Evolutionary conservation across 2,329 filamentous ascomycete genomes (phyloP).

Genomic region (Pseudogymnoascus sp.): DNA sequence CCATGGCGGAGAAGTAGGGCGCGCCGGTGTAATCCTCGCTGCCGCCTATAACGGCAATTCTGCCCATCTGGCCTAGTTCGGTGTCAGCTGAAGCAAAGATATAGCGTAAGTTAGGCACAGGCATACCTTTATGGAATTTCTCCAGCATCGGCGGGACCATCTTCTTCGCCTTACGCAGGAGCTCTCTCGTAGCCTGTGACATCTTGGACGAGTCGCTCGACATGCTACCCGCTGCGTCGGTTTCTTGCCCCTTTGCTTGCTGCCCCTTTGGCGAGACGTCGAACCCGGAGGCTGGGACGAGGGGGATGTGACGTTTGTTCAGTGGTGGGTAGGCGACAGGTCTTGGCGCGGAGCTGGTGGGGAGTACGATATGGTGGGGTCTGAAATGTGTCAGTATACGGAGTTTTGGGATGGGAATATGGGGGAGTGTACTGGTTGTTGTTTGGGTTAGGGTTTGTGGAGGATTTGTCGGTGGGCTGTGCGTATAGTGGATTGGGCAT

Average conservation of each 20-base stretch:
- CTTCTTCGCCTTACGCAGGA: constrained; percentile 74
- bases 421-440: background rate
- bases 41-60: constrained; percentile 88
- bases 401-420: background rate
- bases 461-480: background rate
- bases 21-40: constrained; percentile 95
- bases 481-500: constrained; percentile 6
- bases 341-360: background rate
- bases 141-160: constrained; percentile 93
- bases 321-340: background rate
- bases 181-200: constrained; percentile 63
- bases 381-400: background rate
- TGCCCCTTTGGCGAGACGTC: background rate
- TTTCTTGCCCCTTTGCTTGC: background rate
- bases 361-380: background rate
- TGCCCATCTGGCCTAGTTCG: constrained; percentile 73
- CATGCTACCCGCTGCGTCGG: constrained; percentile 17
- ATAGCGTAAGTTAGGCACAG: constrained; percentile 5
- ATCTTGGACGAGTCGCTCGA: constrained; percentile 38
- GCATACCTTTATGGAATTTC: constrained; percentile 85
- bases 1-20: constrained; percentile 97
- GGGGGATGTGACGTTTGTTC: constrained; percentile 7
- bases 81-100: background rate
- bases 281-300: constrained; percentile 7
- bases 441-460: background rate